Conservation (phyloP, 2,329 filamentous ascomycete genomes). For the Penicillium sp. region DNA sequence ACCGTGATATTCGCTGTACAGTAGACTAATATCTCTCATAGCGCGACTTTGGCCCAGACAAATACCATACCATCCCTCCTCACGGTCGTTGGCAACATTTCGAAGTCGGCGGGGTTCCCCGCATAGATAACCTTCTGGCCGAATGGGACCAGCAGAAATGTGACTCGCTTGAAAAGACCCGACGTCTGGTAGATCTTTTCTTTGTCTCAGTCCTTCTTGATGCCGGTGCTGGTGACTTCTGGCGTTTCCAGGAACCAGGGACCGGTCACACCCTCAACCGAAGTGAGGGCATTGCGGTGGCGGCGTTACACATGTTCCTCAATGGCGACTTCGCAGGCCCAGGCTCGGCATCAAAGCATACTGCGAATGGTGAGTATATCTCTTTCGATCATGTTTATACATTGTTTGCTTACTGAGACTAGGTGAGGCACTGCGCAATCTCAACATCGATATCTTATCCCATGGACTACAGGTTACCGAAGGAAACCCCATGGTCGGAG, state of each 20-base stretch:
- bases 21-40: constrained; percentile 23
- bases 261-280: constrained; percentile 36
- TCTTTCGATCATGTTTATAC: background rate
- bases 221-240: constrained; percentile 55
- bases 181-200: constrained; percentile 62
- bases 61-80: constrained; percentile 52
- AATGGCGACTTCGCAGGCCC: constrained; percentile 41
- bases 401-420: background rate
- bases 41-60: constrained; percentile 55
- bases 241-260: constrained; percentile 48
- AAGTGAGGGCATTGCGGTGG: constrained; percentile 56
- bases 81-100: constrained; percentile 66
- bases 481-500: constrained; percentile 50
- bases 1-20: background rate
- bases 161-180: constrained; percentile 51
- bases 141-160: constrained; percentile 47
- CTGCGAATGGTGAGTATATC: constrained; percentile 40
- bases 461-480: constrained; percentile 48
- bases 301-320: constrained; percentile 53
- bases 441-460: constrained; percentile 38
- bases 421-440: constrained; percentile 36
- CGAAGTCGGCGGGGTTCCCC: constrained; percentile 56
- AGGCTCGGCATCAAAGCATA: constrained; percentile 9
- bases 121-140: constrained; percentile 49
- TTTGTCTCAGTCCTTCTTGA: constrained; percentile 62